Base-by-base conservation (phyloP, 2,329 filamentous ascomycete species). In the Gaeumannomyces sp. region DNA sequence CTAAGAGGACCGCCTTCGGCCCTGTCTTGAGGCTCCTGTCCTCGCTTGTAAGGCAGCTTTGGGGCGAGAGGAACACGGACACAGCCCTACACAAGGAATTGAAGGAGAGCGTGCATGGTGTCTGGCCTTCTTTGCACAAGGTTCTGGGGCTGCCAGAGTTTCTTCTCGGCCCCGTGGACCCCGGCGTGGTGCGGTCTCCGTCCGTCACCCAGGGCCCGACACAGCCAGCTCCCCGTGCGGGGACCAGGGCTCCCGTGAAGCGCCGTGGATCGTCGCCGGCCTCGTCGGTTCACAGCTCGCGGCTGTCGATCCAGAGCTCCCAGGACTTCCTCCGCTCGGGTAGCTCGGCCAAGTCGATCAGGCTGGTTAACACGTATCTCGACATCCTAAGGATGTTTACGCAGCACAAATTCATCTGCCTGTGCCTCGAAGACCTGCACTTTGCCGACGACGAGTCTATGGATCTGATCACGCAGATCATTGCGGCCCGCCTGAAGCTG, bases 401-500 rank as follows among this genome's bases (percentile, higher is more conserved):
- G 0, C 83, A 88, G 27, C 88, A 93, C 73, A 95, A 93, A 71
- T 88, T 97, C 71, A 93, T 97, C 64, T 96, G 92, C 72, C 88
- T 97, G 70, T 93, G 89, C 70, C 78, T 97, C 33, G 94, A 97
- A 72, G 94, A 97, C 75, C 78, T 97, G 38, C 93, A 97, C 71
- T 95, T 92, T 74, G 92, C 93, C 8, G 94, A 97, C 72, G 86
- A 90, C 31, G 94, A 97, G 74, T 95, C 90, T 19, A 78, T 95
- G 61, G 92, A 96, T 65, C 80, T 97, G 63, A 89, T 97, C 56
- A 85, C 89, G 22, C 89, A 93, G 71, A 92, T 97, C 63, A 86
- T 96, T 64, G 82, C 83, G 62, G 87, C 89, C 1, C 89, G 89
- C 68, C 85, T 97, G 67, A 92, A 90, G 27, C 89, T 97, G 78